Evolutionary conservation across 75 land plant species (phyloP).

Genomic region (Sequoiadendron giganteum): DNA sequence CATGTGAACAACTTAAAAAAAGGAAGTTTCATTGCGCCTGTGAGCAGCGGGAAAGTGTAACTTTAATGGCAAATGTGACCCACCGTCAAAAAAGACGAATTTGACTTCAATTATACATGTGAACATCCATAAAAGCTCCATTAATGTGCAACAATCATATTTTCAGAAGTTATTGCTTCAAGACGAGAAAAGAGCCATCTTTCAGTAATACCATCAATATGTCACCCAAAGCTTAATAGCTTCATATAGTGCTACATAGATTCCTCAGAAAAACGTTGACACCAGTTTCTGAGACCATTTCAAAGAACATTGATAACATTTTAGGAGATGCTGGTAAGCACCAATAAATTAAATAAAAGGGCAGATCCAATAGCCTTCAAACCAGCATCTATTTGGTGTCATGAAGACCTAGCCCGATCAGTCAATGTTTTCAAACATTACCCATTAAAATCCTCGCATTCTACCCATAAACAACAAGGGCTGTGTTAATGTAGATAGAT

Average conservation of each 20-base stretch:
- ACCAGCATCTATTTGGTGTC: not conserved
- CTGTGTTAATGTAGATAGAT: not conserved
- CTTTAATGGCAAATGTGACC: not conserved
- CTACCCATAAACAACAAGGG: not conserved
- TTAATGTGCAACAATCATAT: not conserved
- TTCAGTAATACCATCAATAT: not conserved
- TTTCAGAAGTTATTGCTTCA: not conserved
- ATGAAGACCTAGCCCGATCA: not conserved
- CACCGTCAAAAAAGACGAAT: not conserved
- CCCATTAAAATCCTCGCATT: not conserved
- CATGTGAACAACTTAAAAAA: not conserved
- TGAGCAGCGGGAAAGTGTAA: not conserved
- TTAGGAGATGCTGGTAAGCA: not conserved
- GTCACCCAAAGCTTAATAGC: not conserved
- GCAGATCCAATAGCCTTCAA: not conserved
- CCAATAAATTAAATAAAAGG: not conserved
- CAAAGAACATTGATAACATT: not conserved
- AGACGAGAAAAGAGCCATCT: not conserved
- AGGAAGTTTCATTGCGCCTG: not conserved
- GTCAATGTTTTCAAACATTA: not conserved
- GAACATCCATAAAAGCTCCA: not conserved
- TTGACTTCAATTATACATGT: slow-evolving; percentile 2
- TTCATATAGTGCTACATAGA: not conserved
- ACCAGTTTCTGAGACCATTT: not conserved
- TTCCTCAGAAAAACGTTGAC: not conserved